These are phyloP conservation scores for Bipolaris zeicola DNA, from an alignment of 2,329 filamentous ascomycete genomes.

Conservation along the genomic window DNA sequence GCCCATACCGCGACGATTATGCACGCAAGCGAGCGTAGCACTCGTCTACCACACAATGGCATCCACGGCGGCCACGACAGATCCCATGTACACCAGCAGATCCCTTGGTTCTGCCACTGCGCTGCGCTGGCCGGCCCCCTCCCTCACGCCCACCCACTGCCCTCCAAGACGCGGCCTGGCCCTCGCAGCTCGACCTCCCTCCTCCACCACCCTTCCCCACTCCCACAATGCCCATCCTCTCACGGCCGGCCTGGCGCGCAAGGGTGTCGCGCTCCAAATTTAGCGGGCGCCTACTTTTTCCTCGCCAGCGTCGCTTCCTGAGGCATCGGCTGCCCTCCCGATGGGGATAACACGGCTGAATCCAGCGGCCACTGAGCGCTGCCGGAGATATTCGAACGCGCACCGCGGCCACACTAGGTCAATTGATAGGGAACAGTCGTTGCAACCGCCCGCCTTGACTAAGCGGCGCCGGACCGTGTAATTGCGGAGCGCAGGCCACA, in stretches of 20 bases:
- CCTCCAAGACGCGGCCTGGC: neutral
- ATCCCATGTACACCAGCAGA: slow-evolving; percentile 26
- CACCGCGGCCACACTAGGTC: slow-evolving; percentile 27
- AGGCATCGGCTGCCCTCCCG: slow-evolving; percentile 42
- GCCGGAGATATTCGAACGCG: slow-evolving; percentile 41
- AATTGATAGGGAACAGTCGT: slow-evolving; percentile 37
- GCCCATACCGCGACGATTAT: slow-evolving; percentile 24
- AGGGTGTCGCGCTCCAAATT: slow-evolving; percentile 31
- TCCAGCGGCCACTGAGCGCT: slow-evolving; percentile 36
- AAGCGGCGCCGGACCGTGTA: slow-evolving; percentile 26
- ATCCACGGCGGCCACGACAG: slow-evolving; percentile 20
- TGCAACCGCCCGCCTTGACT: slow-evolving; percentile 24
- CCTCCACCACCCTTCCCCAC: slow-evolving; percentile 8
- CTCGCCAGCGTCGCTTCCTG: slow-evolving; percentile 32
- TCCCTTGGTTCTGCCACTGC: slow-evolving; percentile 18
- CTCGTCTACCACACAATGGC: slow-evolving; percentile 22
- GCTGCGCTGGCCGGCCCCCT: slow-evolving; percentile 8
- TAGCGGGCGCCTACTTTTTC: slow-evolving; percentile 47
- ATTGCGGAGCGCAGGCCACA: slow-evolving; percentile 9
- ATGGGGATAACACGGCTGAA: slow-evolving; percentile 48
- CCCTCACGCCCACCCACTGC: neutral
- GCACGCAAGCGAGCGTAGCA: slow-evolving; percentile 43
- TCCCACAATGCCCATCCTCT: slow-evolving; percentile 7
- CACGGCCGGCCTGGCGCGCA: slow-evolving; percentile 11
- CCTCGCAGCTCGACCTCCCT: neutral